Base-by-base conservation (phyloP, 805 yeast genomes). In the Suhomyces emberorum region DNA sequence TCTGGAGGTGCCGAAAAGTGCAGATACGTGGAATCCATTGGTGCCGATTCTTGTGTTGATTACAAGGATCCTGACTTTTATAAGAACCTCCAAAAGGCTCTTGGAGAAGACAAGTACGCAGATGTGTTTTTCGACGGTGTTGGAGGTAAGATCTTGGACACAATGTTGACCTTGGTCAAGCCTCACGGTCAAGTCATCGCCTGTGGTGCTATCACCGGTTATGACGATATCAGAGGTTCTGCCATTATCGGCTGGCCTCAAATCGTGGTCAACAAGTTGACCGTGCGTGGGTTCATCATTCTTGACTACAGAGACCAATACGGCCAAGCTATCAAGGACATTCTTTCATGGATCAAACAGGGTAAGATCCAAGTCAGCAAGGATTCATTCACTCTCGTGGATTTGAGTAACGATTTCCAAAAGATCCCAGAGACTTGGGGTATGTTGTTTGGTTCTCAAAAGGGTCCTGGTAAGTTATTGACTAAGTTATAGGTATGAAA, bases 151-250 rank as follows among this genome's bases (percentile, higher is more conserved):
- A 65, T 74, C 15, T 63, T 80, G 48, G 76, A 73, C 44, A 54
- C 62, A 17, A 71, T 72, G 35, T 55, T 73, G 42, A 37, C 47
- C 7, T 49, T 56, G 41, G 50, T 69, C 39, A 74, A 65, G 43
- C 54, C 52, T 6, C 54, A 51, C 26, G 79, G 77, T 28, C 59
- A 54, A 23, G 59, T 81, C 27, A 52, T 78, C 37, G 80, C 77
- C n/a, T 77, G 83, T 59, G 87, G 87, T 43, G 69, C 79, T 10
- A 77, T 81, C 42, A 58, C 83, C 21, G 75, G 76, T 33, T 80
- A 79, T 55, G 75, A 78, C 49, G 72, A 72, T 42, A 40, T 47
- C 9, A 49, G 49, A 7, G 60, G 63, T 35, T 48, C 55, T 15
- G 59, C 51, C 1, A 65, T 76, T 47, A 55, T 56, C 23, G 63